Evolutionary conservation across 2,329 filamentous ascomycete species (phyloP), one percentile per base, ranked within the genome.

Genomic region (Aureobasidium sp.): DNA sequence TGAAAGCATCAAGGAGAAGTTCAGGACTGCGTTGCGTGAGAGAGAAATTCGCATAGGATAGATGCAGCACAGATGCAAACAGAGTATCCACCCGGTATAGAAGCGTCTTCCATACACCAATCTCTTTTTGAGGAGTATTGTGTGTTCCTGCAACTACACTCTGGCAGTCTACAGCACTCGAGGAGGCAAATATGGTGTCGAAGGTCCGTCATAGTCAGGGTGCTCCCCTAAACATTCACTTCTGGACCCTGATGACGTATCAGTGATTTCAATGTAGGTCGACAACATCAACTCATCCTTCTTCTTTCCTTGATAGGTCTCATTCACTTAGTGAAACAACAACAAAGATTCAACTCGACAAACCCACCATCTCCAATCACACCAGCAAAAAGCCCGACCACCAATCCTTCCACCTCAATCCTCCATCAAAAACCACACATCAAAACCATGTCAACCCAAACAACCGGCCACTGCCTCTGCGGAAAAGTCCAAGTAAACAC

Each of bases 1-100:
- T 11, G 69, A 71, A 31, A 61, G 54, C 23, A 57, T 64, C 4
- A 64, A 51, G 43, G 60, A 61, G 8, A 60, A 38, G 17, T 60
- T 64, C 11, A 45, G 43, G 7, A 19, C 33, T 1, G 19, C 29
- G 6, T 49, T 60, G 25, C 25, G 21, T 9, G 49, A 60, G 19
- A 60, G 40, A 21, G 58, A 47, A 10, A 54, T 60, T 11, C 37
- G 29, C 4, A 17, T 60, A 5, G 29, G 54, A 23, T 54, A 37
- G 4, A 5, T 2, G 1, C 11, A 4, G 9, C 8, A 10, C 21
- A 1, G 25, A 5, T 8, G 3, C 3, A 17, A 21, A 42, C 11
- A 23, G 4, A 15, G 4, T 11, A 1, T 42, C 5, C 3, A 2
- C 2, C 13, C 17, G 19, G 17, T 38, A 38, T 9, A n/a, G 9